A percentile compares a stretch with the other conserved stretches of the same genome.
phyloP scores from a whole-genome alignment of 2,329 filamentous ascomycete species.

The Colletotrichum liriopes region DNA sequence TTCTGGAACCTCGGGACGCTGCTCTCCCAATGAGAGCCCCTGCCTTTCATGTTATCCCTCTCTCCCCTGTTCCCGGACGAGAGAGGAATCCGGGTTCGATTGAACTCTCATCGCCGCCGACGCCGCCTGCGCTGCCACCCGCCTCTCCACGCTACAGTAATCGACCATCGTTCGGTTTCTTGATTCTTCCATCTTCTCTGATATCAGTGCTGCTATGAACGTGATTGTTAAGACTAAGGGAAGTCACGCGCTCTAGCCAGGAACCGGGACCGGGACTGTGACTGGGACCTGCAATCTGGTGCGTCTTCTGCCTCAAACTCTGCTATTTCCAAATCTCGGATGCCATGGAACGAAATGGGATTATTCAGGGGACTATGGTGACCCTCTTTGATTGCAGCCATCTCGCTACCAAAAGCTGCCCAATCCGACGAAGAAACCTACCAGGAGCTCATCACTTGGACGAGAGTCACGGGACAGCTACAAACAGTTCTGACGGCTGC shows the following conservation, averaged over 20 bases:
- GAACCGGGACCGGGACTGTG: conserved; percentile 13
- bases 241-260: conserved; percentile 10
- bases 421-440: not conserved
- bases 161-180: conserved; percentile 1
- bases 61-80: conserved; percentile 9
- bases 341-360: conserved; percentile 15
- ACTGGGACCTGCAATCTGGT: conserved; percentile 16
- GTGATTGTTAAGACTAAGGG: not conserved
- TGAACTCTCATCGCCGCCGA: conserved; percentile 7
- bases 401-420: conserved; percentile 23
- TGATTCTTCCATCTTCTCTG: conserved; percentile 16
- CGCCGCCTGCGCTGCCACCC: not conserved
- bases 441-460: not conserved
- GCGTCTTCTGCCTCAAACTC: conserved; percentile 23
- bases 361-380: not conserved
- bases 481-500: not conserved
- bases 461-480: conserved; percentile 1
- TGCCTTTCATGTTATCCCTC: not conserved
- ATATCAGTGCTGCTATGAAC: conserved; percentile 10
- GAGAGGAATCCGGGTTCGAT: conserved; percentile 1
- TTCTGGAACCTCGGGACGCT: conserved; percentile 24
- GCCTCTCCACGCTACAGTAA: conserved; percentile 2
- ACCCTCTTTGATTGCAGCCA: conserved; percentile 30
- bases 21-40: conserved; percentile 20
- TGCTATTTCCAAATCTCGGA: conserved; percentile 15